Percentiles rank a stretch among this genome's conserved stretches.
Evolutionary conservation across 352 stramenopile species (phyloP).

Genomic region (Pythium sp.): DNA sequence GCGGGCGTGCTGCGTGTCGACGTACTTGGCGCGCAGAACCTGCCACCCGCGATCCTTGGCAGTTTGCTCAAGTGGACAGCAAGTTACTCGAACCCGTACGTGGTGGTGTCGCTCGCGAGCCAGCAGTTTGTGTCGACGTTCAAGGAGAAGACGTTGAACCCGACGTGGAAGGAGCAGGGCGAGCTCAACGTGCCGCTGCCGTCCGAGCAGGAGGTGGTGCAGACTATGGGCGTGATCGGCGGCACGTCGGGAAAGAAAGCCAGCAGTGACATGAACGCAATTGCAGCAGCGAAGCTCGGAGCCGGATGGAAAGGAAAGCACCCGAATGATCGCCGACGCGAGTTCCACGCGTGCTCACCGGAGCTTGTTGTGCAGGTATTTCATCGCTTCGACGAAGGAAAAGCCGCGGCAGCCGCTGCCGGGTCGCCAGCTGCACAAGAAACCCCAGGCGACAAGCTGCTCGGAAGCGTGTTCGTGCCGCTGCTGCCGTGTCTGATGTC

Average conservation of each 20-base stretch:
- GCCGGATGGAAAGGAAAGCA: slow-evolving; percentile 18
- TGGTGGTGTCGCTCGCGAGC: slow-evolving; percentile 49
- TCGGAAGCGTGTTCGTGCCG: slow-evolving; percentile 54
- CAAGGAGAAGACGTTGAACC: slow-evolving; percentile 51
- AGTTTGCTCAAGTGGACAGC: slow-evolving; percentile 69
- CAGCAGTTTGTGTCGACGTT: slow-evolving; percentile 54
- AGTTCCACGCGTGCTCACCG: slow-evolving; percentile 56
- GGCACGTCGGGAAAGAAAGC: slow-evolving; percentile 18
- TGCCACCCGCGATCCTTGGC: slow-evolving; percentile 56
- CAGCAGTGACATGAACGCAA: slow-evolving; percentile 10
- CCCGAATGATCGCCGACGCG: slow-evolving; percentile 17
- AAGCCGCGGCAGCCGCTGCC: slow-evolving; percentile 12
- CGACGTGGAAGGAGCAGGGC: slow-evolving; percentile 64
- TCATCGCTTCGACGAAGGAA: slow-evolving; percentile 36
- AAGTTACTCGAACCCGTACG: slow-evolving; percentile 67
- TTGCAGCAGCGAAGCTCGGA: slow-evolving; percentile 19
- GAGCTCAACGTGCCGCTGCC: slow-evolving; percentile 50
- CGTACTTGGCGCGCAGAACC: slow-evolving; percentile 50
- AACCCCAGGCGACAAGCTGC: slow-evolving; percentile 44
- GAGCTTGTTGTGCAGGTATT: slow-evolving; percentile 64
- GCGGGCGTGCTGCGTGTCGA: slow-evolving; percentile 59
- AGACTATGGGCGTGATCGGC: slow-evolving; percentile 33
- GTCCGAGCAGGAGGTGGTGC: slow-evolving; percentile 52
- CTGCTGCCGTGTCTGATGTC: slow-evolving; percentile 63
- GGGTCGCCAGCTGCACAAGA: slow-evolving; percentile 8